Conservation (phyloP, 306 rosid genomes). For the Phaseolus lunatus region DNA sequence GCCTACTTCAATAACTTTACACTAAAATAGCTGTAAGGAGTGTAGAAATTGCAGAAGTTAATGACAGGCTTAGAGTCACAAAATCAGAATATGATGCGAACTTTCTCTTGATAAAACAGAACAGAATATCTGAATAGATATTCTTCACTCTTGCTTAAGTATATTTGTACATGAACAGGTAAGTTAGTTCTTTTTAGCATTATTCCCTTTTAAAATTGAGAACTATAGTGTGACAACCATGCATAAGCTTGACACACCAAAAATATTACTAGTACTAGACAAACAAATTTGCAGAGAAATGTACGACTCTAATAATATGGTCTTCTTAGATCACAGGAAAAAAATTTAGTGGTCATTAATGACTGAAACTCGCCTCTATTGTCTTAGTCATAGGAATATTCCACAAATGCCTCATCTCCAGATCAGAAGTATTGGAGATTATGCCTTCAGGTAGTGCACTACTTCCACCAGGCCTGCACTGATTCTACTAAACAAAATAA, state of each 20-base stretch:
- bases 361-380: constrained; percentile 40
- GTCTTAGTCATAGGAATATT: constrained; percentile 22
- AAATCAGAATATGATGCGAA: not conserved
- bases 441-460: constrained; percentile 74
- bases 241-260: not conserved
- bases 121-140: not conserved
- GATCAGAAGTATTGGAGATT: constrained; percentile 58
- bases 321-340: not conserved
- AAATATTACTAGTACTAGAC: not conserved
- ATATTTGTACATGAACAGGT: not conserved
- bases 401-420: constrained; percentile 73
- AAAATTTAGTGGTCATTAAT: constrained; percentile 10
- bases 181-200: not conserved
- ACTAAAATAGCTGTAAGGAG: not conserved
- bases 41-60: not conserved
- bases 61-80: not conserved
- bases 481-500: constrained; percentile 59
- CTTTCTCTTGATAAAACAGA: not conserved
- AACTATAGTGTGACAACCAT: not conserved
- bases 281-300: not conserved
- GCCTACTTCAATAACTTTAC: constrained; percentile 16
- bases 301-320: constrained; percentile 6
- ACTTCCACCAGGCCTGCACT: constrained; percentile 63
- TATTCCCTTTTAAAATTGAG: not conserved
- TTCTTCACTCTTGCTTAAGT: not conserved